Evolutionary conservation across 305 asterid genomes (phyloP), one percentile per base, ranked within the genome.

Genomic region (Withania somnifera): DNA sequence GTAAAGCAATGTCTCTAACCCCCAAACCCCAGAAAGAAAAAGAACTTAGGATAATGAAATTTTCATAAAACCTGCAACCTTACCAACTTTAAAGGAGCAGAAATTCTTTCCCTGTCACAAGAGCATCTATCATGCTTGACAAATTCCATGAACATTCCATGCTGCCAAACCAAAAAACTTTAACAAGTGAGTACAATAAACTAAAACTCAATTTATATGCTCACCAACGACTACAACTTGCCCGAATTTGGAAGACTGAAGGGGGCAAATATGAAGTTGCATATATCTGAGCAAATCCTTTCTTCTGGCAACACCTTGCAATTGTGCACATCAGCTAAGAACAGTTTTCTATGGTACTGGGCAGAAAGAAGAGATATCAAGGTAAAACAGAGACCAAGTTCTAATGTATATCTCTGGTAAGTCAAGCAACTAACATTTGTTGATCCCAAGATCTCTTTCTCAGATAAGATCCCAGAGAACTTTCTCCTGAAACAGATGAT

Each of bases 231-330:
- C 42, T 66, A 68, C 82, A 85, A 67, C 79, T 87, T 93, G 92
- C 98, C 94, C 89, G 91, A 81, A 51, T 7, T 57, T 54, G 87
- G 82, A 86, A 91, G 75, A 85, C 91, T 83, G 97, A 89, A 81
- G 15, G 71, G 17, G 93, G 90, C 87, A 96, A 86, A 85, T 85
- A 85, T 14, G 84, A 87, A 67, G 85, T 84, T 82, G 94, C 90
- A 88, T 86, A 96, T 84, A 81, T 88, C 81, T 93, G 97, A 83
- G 91, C 98, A 84, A 92, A 88, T 81, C 99, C 99, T 86, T 88
- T 91, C 89, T 79, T 89, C 99, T 96, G 97, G 85, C 83, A 90
- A 87, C 89, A 92, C 97, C 97, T 90, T 89, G 88, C 77, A 86
- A 87, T 84, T 76, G 86, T 83, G 61, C 78, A 85, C 77, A 87